Conservation (phyloP, 78 protist species). For the Bodo saltans region DNA sequence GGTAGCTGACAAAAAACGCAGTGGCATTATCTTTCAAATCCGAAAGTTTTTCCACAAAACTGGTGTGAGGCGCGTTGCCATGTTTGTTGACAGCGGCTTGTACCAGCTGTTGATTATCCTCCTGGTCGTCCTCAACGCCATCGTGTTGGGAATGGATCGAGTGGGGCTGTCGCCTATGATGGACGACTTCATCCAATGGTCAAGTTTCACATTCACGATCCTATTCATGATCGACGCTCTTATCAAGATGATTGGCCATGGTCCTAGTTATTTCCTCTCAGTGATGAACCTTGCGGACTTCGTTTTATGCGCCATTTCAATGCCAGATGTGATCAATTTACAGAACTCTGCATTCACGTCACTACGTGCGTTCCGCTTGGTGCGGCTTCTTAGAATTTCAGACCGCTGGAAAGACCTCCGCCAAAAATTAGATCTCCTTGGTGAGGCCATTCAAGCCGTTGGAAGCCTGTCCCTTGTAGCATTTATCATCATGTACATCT, state of each 20-base stretch:
- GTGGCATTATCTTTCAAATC: not conserved
- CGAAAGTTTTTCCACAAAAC: no score
- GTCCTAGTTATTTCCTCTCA: not conserved
- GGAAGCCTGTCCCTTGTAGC: not conserved
- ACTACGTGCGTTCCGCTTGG: constrained; percentile 27
- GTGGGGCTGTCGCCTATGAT: not conserved
- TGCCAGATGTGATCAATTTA: not conserved
- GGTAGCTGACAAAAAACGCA: no score
- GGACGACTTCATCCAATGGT: not conserved
- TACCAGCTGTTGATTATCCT: constrained; percentile 2
- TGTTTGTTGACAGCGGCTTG: no score
- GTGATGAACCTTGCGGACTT: constrained; percentile 17
- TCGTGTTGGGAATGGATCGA: not conserved
- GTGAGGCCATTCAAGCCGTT: not conserved
- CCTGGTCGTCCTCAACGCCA: constrained; percentile 18
- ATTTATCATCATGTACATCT: constrained; percentile 6
- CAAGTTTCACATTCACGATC: not conserved
- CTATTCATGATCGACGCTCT: constrained; percentile 26
- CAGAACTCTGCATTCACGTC: not conserved
- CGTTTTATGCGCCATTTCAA: not conserved
- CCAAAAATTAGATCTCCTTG: not conserved
- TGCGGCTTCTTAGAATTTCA: constrained; percentile 11
- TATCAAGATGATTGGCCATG: constrained; percentile 15
- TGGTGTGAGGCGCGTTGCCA: no score
- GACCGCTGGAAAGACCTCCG: not conserved